phyloP scores from a whole-genome alignment of 2,329 filamentous ascomycete genomes.

The Apiospora sp. region DNA sequence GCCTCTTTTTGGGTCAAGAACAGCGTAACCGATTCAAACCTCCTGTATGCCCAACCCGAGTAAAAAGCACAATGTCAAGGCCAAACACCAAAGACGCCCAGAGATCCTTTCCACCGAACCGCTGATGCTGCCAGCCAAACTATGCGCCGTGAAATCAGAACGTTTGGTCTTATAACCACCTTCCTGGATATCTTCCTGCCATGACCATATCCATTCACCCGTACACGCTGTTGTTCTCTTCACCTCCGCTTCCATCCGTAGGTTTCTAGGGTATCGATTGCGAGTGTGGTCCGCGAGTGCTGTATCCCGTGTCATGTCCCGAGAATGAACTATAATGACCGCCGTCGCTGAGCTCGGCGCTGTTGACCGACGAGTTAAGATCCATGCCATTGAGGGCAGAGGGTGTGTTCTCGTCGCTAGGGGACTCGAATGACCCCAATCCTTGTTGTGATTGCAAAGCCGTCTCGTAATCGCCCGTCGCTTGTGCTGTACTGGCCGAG shows the following conservation, averaged over 20 bases:
- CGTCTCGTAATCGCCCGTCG: slow-evolving; percentile 19
- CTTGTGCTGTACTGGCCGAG: not conserved
- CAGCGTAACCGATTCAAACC: slow-evolving; percentile 8
- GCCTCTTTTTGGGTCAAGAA: slow-evolving; percentile 8
- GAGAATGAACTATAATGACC: slow-evolving; percentile 10
- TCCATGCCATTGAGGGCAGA: slow-evolving; percentile 14
- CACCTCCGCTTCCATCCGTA: no score
- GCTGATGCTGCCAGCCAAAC: slow-evolving; percentile 24
- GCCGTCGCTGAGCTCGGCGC: slow-evolving; percentile 18
- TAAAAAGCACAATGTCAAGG: slow-evolving; percentile 4
- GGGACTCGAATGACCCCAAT: slow-evolving; percentile 19
- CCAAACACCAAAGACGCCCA: slow-evolving; percentile 22
- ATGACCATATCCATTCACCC: not conserved
- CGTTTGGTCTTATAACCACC: not conserved
- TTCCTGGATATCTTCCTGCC: not conserved
- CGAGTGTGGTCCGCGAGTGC: slow-evolving; percentile 10
- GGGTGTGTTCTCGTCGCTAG: slow-evolving; percentile 17
- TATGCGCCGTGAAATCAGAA: slow-evolving; percentile 20
- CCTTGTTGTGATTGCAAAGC: slow-evolving; percentile 17
- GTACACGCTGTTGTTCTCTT: not conserved
- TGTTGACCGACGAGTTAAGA: slow-evolving; percentile 2
- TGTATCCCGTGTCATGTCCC: slow-evolving; percentile 3
- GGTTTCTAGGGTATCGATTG: not conserved
- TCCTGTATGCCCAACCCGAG: slow-evolving; percentile 15
- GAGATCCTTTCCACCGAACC: slow-evolving; percentile 21